A percentile compares a stretch with the other conserved stretches of the same genome.
These are phyloP conservation scores for Triangularia verruculosa DNA, from an alignment of 2,329 filamentous ascomycete species.

Conservation along the genomic window DNA sequence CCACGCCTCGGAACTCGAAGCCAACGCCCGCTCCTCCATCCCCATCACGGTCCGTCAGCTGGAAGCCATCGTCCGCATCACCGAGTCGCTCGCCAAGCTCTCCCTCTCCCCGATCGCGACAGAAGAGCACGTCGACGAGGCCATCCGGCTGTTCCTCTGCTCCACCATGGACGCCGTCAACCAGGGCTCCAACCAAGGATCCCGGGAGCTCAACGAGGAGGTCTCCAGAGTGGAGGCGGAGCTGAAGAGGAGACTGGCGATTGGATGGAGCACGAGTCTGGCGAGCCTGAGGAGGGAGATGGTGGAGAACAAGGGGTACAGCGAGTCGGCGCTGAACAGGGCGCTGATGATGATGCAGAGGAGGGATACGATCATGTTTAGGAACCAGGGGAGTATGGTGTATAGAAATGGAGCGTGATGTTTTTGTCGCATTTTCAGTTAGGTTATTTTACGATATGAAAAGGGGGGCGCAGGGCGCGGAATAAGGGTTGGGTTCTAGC, in stretches of 20 bases:
- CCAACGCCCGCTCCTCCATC: constrained; percentile 87
- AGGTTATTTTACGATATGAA: constrained; percentile 1
- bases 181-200: constrained; percentile 78
- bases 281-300: constrained; percentile 85
- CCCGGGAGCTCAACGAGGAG: constrained; percentile 88
- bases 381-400: constrained; percentile 72
- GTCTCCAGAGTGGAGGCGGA: constrained; percentile 84
- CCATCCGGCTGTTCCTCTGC: constrained; percentile 92
- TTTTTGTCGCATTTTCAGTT: not conserved
- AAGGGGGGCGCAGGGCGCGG: constrained; percentile 19
- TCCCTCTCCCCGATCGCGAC: constrained; percentile 81
- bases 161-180: constrained; percentile 98
- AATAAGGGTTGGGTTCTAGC: not conserved
- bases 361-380: constrained; percentile 80
- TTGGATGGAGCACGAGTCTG: constrained; percentile 92
- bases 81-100: constrained; percentile 90
- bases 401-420: constrained; percentile 66
- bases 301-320: constrained; percentile 87
- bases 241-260: constrained; percentile 79
- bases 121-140: constrained; percentile 92
- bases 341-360: constrained; percentile 83
- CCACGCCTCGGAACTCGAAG: constrained; percentile 83
- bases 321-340: constrained; percentile 78
- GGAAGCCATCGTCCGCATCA: constrained; percentile 95
- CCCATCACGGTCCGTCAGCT: constrained; percentile 97